Evolutionary conservation across 371 early-diverging fungal species (phyloP).

Genomic region (Basidiobolus heterosporus): DNA sequence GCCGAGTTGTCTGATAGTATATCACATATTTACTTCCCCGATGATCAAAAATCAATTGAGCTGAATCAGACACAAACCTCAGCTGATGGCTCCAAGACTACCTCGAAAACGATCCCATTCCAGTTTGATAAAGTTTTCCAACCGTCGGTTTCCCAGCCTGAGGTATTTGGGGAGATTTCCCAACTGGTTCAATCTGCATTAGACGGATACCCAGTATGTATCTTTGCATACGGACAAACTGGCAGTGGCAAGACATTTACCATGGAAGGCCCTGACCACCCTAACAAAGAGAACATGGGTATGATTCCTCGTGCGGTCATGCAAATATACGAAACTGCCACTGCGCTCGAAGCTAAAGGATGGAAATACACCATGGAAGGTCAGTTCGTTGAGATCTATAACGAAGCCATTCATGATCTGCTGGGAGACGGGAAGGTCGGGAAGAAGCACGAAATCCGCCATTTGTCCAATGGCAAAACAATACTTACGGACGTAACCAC

Average conservation of each 20-base stretch:
- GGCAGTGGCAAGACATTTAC: slow-evolving; percentile 93
- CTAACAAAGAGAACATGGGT: slow-evolving; percentile 29
- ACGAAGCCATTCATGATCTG: slow-evolving; percentile 84
- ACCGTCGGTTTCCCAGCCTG: slow-evolving; percentile 48
- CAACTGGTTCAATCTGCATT: slow-evolving; percentile 88
- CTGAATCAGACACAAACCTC: background rate
- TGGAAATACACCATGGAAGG: slow-evolving; percentile 80
- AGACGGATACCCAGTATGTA: slow-evolving; percentile 96
- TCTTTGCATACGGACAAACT: slow-evolving; percentile 99
- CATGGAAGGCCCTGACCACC: slow-evolving; percentile 51
- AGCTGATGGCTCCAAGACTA: slow-evolving; percentile 14
- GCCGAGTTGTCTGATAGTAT: too few species aligned
- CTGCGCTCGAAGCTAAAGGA: slow-evolving; percentile 54
- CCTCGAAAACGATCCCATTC: slow-evolving; percentile 46
- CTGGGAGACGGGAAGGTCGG: slow-evolving; percentile 24
- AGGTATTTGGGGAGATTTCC: slow-evolving; percentile 87
- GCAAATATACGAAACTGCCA: slow-evolving; percentile 66
- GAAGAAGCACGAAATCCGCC: slow-evolving; percentile 69
- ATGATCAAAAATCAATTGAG: too few species aligned
- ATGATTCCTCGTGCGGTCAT: slow-evolving; percentile 83
- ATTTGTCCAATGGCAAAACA: slow-evolving; percentile 52
- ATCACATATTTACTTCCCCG: too few species aligned
- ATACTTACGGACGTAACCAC: slow-evolving; percentile 57
- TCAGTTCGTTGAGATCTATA: slow-evolving; percentile 90
- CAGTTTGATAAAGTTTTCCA: slow-evolving; percentile 76